phyloP scores from a whole-genome alignment of 2,329 filamentous ascomycete genomes.

The Simplicillium aogashimaense region DNA sequence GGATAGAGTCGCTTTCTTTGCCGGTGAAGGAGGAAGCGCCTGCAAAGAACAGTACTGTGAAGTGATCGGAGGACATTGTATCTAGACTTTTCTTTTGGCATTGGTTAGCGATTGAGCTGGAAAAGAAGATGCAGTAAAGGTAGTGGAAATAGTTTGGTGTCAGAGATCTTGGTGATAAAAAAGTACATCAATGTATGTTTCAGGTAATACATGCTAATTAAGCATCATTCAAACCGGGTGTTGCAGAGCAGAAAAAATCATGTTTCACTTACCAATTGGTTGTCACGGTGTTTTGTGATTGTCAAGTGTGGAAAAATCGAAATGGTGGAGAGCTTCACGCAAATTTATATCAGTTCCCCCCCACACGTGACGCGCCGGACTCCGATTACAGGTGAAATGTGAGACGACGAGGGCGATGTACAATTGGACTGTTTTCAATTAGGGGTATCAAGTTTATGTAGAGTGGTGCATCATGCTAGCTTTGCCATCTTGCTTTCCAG shows the following conservation, averaged over 20 bases:
- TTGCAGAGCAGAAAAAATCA: constrained; percentile 2
- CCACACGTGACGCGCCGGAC: constrained; percentile 6
- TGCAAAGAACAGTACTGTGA: constrained; percentile 77
- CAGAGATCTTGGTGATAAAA: constrained; percentile 69
- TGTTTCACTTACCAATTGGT: constrained; percentile 22
- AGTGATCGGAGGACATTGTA: constrained; percentile 38
- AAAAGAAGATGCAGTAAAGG: constrained; percentile 4
- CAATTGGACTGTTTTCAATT: too few species aligned
- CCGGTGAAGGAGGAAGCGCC: constrained; percentile 60
- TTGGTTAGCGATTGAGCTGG: constrained; percentile 1
- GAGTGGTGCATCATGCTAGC: constrained; percentile 23
- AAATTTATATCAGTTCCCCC: constrained; percentile 1
- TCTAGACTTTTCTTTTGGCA: constrained; percentile 1
- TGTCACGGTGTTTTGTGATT: constrained; percentile 2
- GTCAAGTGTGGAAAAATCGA: constrained; percentile 4
- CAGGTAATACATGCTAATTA: constrained; percentile 51
- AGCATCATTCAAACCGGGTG: constrained; percentile 36
- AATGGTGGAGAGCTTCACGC: constrained; percentile 1
- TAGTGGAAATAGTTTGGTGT: constrained; percentile 23
- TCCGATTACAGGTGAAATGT: background rate
- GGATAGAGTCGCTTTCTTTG: constrained; percentile 55
- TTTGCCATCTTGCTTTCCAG: constrained; percentile 67
- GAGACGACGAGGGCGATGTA: too few species aligned
- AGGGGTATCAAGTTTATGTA: too few species aligned
- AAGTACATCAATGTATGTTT: constrained; percentile 42